Conservation (phyloP, 2,329 filamentous ascomycete species). For the Phaeoacremonium minimum region DNA sequence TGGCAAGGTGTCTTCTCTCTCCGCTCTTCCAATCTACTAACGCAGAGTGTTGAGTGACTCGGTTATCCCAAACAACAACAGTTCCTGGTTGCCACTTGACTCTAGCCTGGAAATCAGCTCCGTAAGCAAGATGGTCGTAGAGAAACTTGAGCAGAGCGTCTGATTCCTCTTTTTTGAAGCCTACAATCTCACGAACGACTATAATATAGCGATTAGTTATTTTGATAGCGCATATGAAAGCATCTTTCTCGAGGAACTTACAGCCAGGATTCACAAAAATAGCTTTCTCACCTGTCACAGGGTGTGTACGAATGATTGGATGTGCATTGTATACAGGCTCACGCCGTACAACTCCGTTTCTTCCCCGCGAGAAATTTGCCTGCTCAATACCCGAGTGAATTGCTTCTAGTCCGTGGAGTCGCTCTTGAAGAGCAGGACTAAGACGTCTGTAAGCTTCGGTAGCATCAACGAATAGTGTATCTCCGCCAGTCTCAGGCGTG, state of each 20-base stretch:
- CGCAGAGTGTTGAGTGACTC: neutral
- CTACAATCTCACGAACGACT: neutral
- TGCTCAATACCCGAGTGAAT: neutral
- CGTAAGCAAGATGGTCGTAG: neutral
- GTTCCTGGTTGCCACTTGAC: neutral
- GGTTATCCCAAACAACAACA: neutral
- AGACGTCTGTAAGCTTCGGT: slow-evolving; percentile 48
- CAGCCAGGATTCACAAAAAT: slow-evolving; percentile 9
- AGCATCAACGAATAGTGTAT: slow-evolving; percentile 57
- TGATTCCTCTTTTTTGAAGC: neutral
- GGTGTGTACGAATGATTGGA: neutral
- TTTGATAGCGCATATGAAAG: no score
- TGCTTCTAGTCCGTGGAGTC: neutral
- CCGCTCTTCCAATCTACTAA: neutral
- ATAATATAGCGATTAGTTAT: no score
- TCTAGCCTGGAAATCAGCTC: neutral
- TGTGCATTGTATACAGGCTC: neutral
- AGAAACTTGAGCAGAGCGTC: neutral
- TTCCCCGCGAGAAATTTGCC: neutral
- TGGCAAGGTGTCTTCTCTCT: neutral
- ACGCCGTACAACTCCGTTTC: neutral
- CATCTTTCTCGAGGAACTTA: no score
- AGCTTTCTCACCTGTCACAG: slow-evolving; percentile 17
- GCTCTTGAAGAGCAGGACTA: neutral
- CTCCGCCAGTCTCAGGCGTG: slow-evolving; percentile 52